Conservation (phyloP, 495 filamentous ascomycete genomes). For the Pyrenula massariospora region DNA sequence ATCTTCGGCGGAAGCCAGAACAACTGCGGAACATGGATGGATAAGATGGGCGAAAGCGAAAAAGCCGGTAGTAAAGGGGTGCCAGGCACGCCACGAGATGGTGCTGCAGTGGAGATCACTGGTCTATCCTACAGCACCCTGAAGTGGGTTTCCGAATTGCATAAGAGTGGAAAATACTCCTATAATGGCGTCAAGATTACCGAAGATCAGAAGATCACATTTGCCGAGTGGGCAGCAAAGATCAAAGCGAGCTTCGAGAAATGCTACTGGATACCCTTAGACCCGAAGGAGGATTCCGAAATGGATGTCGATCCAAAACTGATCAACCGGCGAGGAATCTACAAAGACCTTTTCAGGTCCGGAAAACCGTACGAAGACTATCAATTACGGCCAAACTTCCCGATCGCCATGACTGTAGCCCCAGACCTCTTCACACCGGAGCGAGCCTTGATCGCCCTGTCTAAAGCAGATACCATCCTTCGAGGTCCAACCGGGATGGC, state of each 20-base stretch:
- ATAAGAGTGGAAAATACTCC: constrained; percentile 53
- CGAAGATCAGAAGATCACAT: constrained; percentile 47
- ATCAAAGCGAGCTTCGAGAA: constrained; percentile 82
- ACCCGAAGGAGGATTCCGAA: constrained; percentile 51
- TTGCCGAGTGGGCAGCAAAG: constrained; percentile 66
- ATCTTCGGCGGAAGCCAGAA: constrained; percentile 86
- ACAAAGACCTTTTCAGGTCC: constrained; percentile 89
- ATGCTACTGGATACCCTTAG: constrained; percentile 72
- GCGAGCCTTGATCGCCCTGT: constrained; percentile 67
- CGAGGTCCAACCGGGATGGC: constrained; percentile 89
- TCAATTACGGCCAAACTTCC: constrained; percentile 86
- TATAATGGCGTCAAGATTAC: constrained; percentile 56
- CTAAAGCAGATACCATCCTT: constrained; percentile 64
- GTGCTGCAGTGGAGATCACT: constrained; percentile 88
- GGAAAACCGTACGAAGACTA: constrained; percentile 97
- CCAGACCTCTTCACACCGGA: constrained; percentile 71
- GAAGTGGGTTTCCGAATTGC: constrained; percentile 60
- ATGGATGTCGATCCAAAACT: constrained; percentile 72
- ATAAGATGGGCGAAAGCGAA: constrained; percentile 99
- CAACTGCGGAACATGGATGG: constrained; percentile 99
- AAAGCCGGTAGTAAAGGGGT: constrained; percentile 84
- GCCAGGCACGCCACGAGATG: constrained; percentile 93
- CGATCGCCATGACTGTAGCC: constrained; percentile 90
- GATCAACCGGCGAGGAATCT: constrained; percentile 85
- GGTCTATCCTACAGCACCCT: constrained; percentile 85